phyloP scores from a whole-genome alignment of 108 stramenopile species.

The Skeletonema menzelii region DNA sequence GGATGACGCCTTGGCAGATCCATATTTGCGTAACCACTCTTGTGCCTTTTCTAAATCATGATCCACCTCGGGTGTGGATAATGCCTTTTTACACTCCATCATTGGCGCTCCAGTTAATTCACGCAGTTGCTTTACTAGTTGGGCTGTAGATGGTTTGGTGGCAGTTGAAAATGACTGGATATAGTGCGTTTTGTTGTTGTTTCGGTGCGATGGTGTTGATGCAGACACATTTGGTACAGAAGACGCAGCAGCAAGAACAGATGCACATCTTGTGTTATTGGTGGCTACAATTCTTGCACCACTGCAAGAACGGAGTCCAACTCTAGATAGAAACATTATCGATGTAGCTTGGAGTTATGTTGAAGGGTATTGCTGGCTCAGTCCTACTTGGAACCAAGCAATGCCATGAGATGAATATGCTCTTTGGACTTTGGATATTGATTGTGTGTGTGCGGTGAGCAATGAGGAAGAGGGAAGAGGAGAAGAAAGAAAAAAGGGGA shows the following conservation, averaged over 20 bases:
- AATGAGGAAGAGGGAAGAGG: too few relatives aligned
- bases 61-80: slow-evolving; percentile 56
- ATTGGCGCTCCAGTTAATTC: slow-evolving; percentile 75
- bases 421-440: too few relatives aligned
- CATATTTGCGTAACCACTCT: slow-evolving; percentile 85
- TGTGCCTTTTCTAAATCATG: slow-evolving; percentile 48
- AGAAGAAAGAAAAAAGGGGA: too few relatives aligned
- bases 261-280: neutral
- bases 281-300: neutral
- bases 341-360: neutral
- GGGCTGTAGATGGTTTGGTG: slow-evolving; percentile 2
- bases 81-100: slow-evolving; percentile 86
- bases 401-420: neutral
- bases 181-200: neutral
- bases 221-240: neutral
- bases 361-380: neutral
- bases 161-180: slow-evolving; percentile 1
- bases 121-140: slow-evolving; percentile 65
- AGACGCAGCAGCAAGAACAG: neutral
- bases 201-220: neutral
- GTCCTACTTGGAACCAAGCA: neutral
- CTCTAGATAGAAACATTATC: neutral
- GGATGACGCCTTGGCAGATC: slow-evolving; percentile 69
- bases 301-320: neutral
- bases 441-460: too few relatives aligned